Conservation (phyloP, 768 basidiomycete genomes). For the Trametes villosa region DNA sequence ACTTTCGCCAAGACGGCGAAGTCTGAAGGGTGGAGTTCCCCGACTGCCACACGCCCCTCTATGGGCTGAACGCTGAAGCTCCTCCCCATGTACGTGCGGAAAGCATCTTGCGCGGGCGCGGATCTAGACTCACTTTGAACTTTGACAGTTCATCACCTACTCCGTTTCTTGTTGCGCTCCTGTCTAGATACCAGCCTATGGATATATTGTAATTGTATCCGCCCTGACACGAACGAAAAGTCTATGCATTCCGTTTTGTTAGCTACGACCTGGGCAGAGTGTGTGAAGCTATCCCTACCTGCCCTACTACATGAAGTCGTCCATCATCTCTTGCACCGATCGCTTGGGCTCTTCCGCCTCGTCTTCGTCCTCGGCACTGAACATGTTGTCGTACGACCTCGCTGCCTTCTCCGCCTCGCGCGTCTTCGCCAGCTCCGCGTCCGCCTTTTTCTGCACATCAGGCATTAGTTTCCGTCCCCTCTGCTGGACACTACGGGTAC, state of each 20-base stretch:
- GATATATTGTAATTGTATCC: no score
- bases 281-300: neutral
- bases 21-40: constrained; percentile 7
- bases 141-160: no score
- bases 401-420: constrained; percentile 89
- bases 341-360: constrained; percentile 46
- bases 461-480: neutral
- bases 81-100: neutral
- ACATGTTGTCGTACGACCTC: constrained; percentile 83
- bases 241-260: neutral
- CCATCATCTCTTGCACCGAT: constrained; percentile 79
- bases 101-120: no score
- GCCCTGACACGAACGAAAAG: no score
- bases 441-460: constrained; percentile 69
- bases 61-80: neutral
- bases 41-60: constrained; percentile 8
- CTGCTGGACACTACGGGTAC: constrained; percentile 41
- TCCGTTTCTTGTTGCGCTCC: no score
- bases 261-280: neutral
- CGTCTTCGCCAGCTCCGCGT: constrained; percentile 69
- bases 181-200: no score
- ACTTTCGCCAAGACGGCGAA: constrained; percentile 14
- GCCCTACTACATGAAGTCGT: constrained; percentile 76
- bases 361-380: constrained; percentile 62
- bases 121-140: no score